Evolutionary conservation across 2,329 filamentous ascomycete species (phyloP), one percentile per base, ranked within the genome.

Genomic region (Sclerotinia subarctica): DNA sequence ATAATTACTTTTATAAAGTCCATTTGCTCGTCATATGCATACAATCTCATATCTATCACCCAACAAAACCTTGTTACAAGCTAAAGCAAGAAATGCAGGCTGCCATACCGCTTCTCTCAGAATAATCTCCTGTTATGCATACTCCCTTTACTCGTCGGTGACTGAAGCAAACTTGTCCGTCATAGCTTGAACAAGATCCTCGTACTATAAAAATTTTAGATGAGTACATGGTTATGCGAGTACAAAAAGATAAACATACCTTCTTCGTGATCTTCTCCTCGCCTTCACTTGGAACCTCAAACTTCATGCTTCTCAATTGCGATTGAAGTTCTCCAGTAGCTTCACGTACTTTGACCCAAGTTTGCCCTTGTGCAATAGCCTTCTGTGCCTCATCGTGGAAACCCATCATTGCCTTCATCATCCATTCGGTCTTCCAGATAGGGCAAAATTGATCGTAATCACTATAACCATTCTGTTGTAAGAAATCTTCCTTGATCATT

Each of bases 341-440:
- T 76, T 99, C 95, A 74, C 94, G 89, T 67, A 99, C 90, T 86
- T 96, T 97, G 78, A 84, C 83, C 95, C 95, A 99, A 81, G 83
- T 90, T 81, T 94, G 91, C 70, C 95, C 95, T 80, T 97, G 93
- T 7, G 91, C 86, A 77, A 99, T 87, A 8, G 93, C 93, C 87
- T 97, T 98, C 80, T 98, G 94, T 32, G 93, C 90, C 84, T 99
- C 95, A 77, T 99, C 96, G 79, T 97, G 93, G 87, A 94, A 99
- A 69, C 90, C 92, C 85, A 99, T 92, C 89, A 99, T 98, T 72
- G 93, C 90, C 87, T 96, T 97, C 95, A 99, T 99, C 95, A 99
- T 98, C 90, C 95, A 99, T 80, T 96, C 91, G 0, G 95, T 99
- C 90, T 99, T 99, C 95, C 95, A 99, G 77, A 99, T 87, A 62